Conservation (phyloP, 2,329 filamentous ascomycete species). For the Diplocarpon rosae region DNA sequence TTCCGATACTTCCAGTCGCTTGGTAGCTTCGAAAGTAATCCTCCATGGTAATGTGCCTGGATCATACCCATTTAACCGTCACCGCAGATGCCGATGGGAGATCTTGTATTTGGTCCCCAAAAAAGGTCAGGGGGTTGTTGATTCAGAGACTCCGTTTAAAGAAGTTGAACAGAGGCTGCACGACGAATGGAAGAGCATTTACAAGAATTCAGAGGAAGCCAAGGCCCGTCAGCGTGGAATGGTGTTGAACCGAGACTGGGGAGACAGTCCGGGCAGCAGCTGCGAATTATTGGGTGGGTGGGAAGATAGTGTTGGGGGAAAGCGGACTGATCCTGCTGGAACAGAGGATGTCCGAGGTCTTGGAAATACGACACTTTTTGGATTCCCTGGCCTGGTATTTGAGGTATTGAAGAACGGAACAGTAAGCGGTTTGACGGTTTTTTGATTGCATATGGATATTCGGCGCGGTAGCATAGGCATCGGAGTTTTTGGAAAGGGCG, state of each 20-base stretch:
- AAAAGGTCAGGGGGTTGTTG: conserved; percentile 28
- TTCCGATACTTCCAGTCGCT: conserved; percentile 40
- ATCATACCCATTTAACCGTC: conserved; percentile 92
- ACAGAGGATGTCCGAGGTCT: conserved; percentile 43
- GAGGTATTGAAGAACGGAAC: conserved; percentile 89
- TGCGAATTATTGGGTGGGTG: conserved; percentile 72
- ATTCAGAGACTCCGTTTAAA: conserved; percentile 60
- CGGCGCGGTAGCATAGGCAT: conserved; percentile 2
- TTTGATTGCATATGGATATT: conserved; percentile 35
- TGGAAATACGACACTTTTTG: conserved; percentile 75
- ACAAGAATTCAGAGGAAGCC: conserved; percentile 42
- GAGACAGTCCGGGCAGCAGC: conserved; percentile 81
- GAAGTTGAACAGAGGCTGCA: conserved; percentile 59
- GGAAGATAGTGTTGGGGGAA: conserved; percentile 55
- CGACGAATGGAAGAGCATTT: conserved; percentile 57
- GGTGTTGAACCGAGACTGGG: conserved; percentile 85
- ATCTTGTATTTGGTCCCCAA: conserved; percentile 46
- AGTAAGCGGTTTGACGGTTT: conserved; percentile 82
- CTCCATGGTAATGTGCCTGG: conserved; percentile 92
- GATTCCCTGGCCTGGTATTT: conserved; percentile 88
- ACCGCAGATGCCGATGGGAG: conserved; percentile 81
- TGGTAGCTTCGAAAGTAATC: conserved; percentile 85
- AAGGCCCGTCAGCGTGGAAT: conserved; percentile 55
- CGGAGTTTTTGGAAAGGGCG: conserved; percentile 4
- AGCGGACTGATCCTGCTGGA: conserved; percentile 33